Base-by-base conservation (phyloP, 140 eudicot species). In the Oenanthe javanica region DNA sequence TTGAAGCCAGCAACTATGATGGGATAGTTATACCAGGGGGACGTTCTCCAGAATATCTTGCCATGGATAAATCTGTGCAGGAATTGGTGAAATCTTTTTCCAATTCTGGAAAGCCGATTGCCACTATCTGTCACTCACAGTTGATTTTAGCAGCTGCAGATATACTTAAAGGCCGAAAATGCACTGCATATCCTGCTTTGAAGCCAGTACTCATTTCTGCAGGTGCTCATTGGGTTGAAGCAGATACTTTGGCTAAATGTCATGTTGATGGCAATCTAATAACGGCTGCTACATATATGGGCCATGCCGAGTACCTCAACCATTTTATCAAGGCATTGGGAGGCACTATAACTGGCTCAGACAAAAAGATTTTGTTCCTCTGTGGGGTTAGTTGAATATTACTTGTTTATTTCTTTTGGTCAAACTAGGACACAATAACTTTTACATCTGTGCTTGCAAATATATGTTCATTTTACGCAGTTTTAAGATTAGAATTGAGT, bases 1-100 rank as follows among this genome's bases (percentile, higher is more conserved):
- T 91, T 61, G 93, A 92, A 71, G 77, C 90, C 78, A 86, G 82
- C 86, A 84, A 86, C 21, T 95, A 95, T 81, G 97, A 89, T 75
- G 99, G 97, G 6, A 76, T 95, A 74, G 81, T 95, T 51, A 82
- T 95, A 74, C 97, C 95, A 46, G 97, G 99, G 46, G 99, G 97
- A 40, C 91, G 99, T 79, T 90, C 99, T 77, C 96, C 99, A 0
- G 99, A 95, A 82, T 95, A 95, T 89, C 99, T 95, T 66, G 95
- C 97, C 3, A 86, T 91, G 89, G 75, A 92, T 83, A 87, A 82
- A 79, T 82, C 96, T 57, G 96, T 95, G 13, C 71, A 79, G 5
- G 86, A 86, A 38, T 82, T 95, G 87, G 97, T 95, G 79, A 84
- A 83, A 38, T 84, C 89, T 55, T 92, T 95, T 87, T 85, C 85